Evolutionary conservation across 2,329 filamentous ascomycete species (phyloP).

Genomic region (Macrophomina pseudophaseolina): DNA sequence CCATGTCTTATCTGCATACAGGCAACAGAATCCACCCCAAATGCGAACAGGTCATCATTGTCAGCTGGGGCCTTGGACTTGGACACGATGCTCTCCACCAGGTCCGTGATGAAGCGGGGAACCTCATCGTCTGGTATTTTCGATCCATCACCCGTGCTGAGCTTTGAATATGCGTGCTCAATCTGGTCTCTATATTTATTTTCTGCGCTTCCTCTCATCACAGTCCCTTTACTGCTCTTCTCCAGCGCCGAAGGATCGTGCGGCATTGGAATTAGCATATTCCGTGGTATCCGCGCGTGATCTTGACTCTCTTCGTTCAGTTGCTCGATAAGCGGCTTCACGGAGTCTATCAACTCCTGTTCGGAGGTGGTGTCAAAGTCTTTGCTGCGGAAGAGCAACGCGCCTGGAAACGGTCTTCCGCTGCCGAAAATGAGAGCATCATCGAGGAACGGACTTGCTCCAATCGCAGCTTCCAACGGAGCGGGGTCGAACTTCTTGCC

Average conservation of each 20-base stretch:
- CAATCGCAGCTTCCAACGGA: constrained; percentile 62
- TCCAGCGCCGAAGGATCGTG: constrained; percentile 47
- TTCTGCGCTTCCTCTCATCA: constrained; percentile 60
- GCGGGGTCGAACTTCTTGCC: constrained; percentile 73
- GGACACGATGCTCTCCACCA: constrained; percentile 34
- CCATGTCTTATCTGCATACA: constrained; percentile 58
- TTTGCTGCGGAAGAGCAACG: constrained; percentile 57
- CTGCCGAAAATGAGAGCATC: constrained; percentile 68
- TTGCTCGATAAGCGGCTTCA: constrained; percentile 53
- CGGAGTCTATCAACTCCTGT: constrained; percentile 46
- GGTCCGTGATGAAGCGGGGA: constrained; percentile 36
- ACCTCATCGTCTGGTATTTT: constrained; percentile 41
- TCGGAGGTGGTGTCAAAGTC: constrained; percentile 36
- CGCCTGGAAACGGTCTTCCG: constrained; percentile 61
- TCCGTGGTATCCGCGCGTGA: constrained; percentile 56
- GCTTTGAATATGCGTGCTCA: constrained; percentile 49
- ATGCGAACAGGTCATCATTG: constrained; percentile 60
- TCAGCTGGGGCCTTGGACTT: constrained; percentile 31
- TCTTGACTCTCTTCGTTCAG: constrained; percentile 57
- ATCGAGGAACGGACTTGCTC: constrained; percentile 51
- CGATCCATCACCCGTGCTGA: constrained; percentile 29
- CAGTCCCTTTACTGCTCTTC: constrained; percentile 68
- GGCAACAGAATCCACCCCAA: constrained; percentile 65
- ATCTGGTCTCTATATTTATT: constrained; percentile 56
- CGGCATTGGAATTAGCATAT: constrained; percentile 58